Evolutionary conservation across 805 yeast species (phyloP).

Genomic region (Zygosaccharomyces kombuchaensis): DNA sequence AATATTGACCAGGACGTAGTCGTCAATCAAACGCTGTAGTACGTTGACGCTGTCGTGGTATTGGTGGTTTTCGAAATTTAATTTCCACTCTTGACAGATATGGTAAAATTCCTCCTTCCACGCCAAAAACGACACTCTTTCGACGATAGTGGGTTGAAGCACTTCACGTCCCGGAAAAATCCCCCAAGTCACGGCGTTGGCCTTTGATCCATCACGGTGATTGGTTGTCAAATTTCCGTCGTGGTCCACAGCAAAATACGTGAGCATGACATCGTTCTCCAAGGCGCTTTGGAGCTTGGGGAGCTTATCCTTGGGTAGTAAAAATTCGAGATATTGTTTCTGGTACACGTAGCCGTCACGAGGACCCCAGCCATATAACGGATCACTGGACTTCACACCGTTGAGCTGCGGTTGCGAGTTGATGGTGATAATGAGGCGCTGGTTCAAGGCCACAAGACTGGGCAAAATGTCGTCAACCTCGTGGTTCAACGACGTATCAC

Average conservation of each 20-base stretch:
- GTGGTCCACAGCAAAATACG: constrained; percentile 71
- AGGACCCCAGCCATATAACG: constrained; percentile 92
- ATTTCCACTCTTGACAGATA: constrained; percentile 76
- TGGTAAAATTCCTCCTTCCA: constrained; percentile 96
- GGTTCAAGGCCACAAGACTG: constrained; percentile 59
- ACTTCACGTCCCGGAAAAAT: constrained; percentile 95
- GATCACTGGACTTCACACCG: constrained; percentile 67
- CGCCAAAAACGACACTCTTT: constrained; percentile 83
- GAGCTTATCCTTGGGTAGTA: constrained; percentile 54
- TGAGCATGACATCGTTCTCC: constrained; percentile 47
- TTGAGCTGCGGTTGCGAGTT: constrained; percentile 94
- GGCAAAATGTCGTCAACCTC: constrained; percentile 64
- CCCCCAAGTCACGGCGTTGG: constrained; percentile 98
- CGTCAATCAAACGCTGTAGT: constrained; percentile 37
- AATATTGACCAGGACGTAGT: constrained; percentile 74
- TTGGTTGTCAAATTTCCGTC: constrained; percentile 60
- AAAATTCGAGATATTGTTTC: constrained; percentile 85
- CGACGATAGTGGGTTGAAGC: constrained; percentile 93
- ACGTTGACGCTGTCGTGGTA: constrained; percentile 29
- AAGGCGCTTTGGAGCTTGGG: constrained; percentile 28
- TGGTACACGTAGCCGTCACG: constrained; percentile 88
- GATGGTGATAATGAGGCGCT: constrained; percentile 68
- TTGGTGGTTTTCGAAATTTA: constrained; percentile 41
- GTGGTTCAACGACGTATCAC: constrained; percentile 79
- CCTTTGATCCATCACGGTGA: constrained; percentile 61